Conservation (phyloP, 2,329 filamentous ascomycete genomes). For the Huntiella omanensis region DNA sequence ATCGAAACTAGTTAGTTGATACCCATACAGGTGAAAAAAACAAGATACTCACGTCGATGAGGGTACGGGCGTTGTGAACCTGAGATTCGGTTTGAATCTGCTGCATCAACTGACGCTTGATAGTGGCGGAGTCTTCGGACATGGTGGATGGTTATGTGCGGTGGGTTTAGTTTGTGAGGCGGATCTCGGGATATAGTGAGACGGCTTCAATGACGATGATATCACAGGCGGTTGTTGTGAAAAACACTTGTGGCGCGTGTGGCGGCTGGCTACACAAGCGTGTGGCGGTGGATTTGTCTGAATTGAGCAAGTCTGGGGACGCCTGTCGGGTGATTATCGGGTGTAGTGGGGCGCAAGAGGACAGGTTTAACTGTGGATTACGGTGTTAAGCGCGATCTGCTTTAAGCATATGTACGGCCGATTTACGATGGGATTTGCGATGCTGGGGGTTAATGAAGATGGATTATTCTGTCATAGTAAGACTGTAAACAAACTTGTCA, state of each 20-base stretch:
- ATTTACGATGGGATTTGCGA: too few relatives aligned
- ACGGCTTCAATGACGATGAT: too few relatives aligned
- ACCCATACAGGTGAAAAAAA: not conserved
- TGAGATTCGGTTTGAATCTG: constrained; percentile 45
- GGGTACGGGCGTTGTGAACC: constrained; percentile 46
- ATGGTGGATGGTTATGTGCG: not conserved
- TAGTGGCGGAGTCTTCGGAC: constrained; percentile 28
- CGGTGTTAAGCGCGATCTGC: not conserved
- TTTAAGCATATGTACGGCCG: too few relatives aligned
- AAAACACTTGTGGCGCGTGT: not conserved
- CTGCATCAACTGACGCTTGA: constrained; percentile 45
- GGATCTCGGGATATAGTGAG: too few relatives aligned
- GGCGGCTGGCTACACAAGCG: not conserved
- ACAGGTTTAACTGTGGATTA: constrained; percentile 1
- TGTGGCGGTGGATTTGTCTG: too few relatives aligned
- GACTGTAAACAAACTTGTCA: too few relatives aligned
- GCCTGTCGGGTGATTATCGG: too few relatives aligned
- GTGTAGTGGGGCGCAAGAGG: not conserved
- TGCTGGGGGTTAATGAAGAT: too few relatives aligned
- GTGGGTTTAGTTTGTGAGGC: not conserved
- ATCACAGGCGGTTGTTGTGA: too few relatives aligned
- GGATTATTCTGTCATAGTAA: too few relatives aligned
- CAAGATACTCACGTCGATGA: constrained; percentile 43
- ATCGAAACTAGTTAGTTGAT: not conserved
- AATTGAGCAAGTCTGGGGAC: too few relatives aligned